Conservation (phyloP, 352 stramenopile species). For the Globisporangium camurandrum region DNA sequence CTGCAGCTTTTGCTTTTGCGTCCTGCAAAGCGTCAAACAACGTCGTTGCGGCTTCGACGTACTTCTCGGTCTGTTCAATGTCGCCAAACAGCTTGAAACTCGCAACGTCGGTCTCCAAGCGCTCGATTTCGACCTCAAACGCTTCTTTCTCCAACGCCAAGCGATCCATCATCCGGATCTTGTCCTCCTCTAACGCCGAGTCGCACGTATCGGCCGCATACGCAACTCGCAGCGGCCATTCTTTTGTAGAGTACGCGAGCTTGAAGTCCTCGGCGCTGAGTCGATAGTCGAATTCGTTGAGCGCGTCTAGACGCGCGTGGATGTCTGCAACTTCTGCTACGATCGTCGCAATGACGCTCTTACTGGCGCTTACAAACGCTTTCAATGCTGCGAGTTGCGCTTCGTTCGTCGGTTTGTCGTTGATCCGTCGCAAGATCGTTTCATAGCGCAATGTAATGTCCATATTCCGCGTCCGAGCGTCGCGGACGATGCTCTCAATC, state of each 20-base stretch:
- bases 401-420: slow-evolving; percentile 90
- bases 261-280: slow-evolving; percentile 87
- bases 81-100: slow-evolving; percentile 85
- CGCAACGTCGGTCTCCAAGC: slow-evolving; percentile 86
- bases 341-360: slow-evolving; percentile 66
- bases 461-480: slow-evolving; percentile 77
- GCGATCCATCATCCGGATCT: slow-evolving; percentile 92
- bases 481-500: slow-evolving; percentile 73
- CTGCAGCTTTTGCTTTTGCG: slow-evolving; percentile 82
- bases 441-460: slow-evolving; percentile 87
- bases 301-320: slow-evolving; percentile 56
- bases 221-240: slow-evolving; percentile 78
- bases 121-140: slow-evolving; percentile 79
- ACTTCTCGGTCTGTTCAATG: slow-evolving; percentile 85
- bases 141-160: slow-evolving; percentile 88
- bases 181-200: slow-evolving; percentile 86
- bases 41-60: slow-evolving; percentile 80
- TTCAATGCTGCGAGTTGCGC: slow-evolving; percentile 86
- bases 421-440: slow-evolving; percentile 83
- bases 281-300: slow-evolving; percentile 82
- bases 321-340: slow-evolving; percentile 71
- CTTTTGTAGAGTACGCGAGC: slow-evolving; percentile 86
- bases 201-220: slow-evolving; percentile 80
- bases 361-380: slow-evolving; percentile 83
- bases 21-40: slow-evolving; percentile 88